phyloP scores from a whole-genome alignment of 345 rosid species.

The Acer saccharum region DNA sequence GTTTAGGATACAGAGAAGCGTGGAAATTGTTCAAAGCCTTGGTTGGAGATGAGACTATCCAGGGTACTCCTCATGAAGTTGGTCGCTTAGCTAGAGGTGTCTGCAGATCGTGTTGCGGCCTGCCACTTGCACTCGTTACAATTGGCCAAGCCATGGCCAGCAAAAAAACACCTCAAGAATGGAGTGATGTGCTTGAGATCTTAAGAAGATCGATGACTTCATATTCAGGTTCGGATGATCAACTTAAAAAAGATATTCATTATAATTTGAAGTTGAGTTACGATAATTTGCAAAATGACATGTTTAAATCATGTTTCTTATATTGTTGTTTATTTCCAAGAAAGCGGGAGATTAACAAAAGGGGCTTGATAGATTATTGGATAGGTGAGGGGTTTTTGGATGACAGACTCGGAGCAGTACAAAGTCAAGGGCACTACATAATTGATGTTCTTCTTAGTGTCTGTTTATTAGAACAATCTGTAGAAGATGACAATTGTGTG shows the following conservation, averaged over 20 bases:
- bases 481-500: background rate
- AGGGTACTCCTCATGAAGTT: too few species aligned
- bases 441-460: conserved; percentile 10
- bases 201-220: background rate
- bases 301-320: conserved; percentile 15
- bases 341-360: conserved; percentile 4
- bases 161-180: background rate
- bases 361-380: conserved; percentile 19
- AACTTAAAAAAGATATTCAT: background rate
- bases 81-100: background rate
- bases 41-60: too few species aligned
- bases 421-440: conserved; percentile 5
- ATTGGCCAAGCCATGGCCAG: conserved; percentile 21
- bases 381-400: conserved; percentile 16
- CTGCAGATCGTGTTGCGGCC: too few species aligned
- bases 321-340: conserved; percentile 17
- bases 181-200: background rate
- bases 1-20: too few species aligned
- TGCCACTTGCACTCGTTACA: conserved; percentile 18
- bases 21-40: too few species aligned
- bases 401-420: background rate
- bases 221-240: conserved; percentile 2
- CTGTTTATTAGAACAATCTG: background rate
- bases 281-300: conserved; percentile 1
- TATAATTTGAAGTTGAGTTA: conserved; percentile 11